phyloP scores from a whole-genome alignment of 345 rosid species.

The Salix koriyanagi region DNA sequence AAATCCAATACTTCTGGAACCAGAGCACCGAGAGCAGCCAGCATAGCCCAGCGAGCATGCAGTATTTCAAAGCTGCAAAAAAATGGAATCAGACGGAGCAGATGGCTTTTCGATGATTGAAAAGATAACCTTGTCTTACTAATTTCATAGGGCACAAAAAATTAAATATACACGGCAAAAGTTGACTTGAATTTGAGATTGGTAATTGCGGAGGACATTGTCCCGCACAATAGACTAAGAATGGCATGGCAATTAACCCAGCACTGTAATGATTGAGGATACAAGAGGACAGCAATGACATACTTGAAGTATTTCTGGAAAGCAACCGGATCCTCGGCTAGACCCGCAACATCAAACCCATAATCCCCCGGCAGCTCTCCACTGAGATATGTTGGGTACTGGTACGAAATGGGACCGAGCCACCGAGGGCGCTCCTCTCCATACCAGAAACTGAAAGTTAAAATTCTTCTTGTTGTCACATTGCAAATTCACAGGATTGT shows the following conservation, averaged over 20 bases:
- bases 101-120: not conserved
- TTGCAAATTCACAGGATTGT: not conserved
- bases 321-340: conserved; percentile 54
- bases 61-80: conserved; percentile 80
- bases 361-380: conserved; percentile 93
- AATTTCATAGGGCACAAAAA: too few relatives aligned
- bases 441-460: conserved; percentile 67
- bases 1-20: conserved; percentile 78
- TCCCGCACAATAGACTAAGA: not conserved
- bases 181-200: not conserved
- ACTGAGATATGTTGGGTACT: conserved; percentile 64
- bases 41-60: conserved; percentile 99
- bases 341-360: conserved; percentile 86
- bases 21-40: conserved; percentile 82
- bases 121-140: not conserved
- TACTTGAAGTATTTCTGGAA: conserved; percentile 76
- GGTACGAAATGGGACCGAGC: conserved; percentile 87
- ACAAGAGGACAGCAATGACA: conserved; percentile 4
- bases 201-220: not conserved
- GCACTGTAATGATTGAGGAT: not conserved
- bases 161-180: not conserved
- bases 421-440: conserved; percentile 89
- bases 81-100: not conserved
- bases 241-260: not conserved
- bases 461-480: not conserved